Evolutionary conservation across 1,284 basidiomycete genomes (phyloP).

Genomic region (Pisolithus thermaeus): DNA sequence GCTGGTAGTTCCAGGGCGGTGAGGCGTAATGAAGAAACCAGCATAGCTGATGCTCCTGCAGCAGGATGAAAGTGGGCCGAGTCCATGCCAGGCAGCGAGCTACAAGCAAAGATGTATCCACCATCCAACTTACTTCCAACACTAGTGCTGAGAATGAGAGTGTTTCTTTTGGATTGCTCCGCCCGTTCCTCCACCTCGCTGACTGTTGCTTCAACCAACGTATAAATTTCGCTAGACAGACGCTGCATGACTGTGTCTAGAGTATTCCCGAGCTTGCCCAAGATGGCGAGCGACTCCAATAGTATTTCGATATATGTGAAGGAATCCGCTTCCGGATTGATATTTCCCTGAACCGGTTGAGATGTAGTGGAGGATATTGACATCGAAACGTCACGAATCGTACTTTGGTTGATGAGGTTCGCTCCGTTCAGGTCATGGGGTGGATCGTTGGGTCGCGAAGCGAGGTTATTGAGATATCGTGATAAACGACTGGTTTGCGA

Average conservation of each 20-base stretch:
- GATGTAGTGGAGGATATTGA: slow-evolving; percentile 23
- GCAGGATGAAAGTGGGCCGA: slow-evolving; percentile 8
- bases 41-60: slow-evolving; percentile 25
- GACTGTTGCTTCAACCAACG: slow-evolving; percentile 81
- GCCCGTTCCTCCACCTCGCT: slow-evolving; percentile 88
- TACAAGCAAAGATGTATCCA: slow-evolving; percentile 46
- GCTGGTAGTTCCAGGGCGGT: slow-evolving; percentile 72
- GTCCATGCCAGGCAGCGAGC: slow-evolving; percentile 19
- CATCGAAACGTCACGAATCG: slow-evolving; percentile 10
- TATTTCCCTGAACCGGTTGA: slow-evolving; percentile 15
- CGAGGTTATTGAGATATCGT: slow-evolving; percentile 67
- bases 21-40: slow-evolving; percentile 57
- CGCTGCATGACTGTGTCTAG: slow-evolving; percentile 85
- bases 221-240: slow-evolving; percentile 79
- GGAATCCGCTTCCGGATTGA: slow-evolving; percentile 88
- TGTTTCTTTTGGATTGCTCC: slow-evolving; percentile 61
- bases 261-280: slow-evolving; percentile 84
- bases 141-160: slow-evolving; percentile 32
- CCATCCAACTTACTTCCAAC: slow-evolving; percentile 35
- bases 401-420: slow-evolving; percentile 31
- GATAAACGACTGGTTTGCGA: slow-evolving; percentile 42
- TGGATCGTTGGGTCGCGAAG: slow-evolving; percentile 75
- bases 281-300: slow-evolving; percentile 84
- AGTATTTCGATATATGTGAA: slow-evolving; percentile 94
- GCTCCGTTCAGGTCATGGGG: slow-evolving; percentile 66